Evolutionary conservation across 768 basidiomycete genomes (phyloP).

Genomic region (Suillus fuscotomentosus): DNA sequence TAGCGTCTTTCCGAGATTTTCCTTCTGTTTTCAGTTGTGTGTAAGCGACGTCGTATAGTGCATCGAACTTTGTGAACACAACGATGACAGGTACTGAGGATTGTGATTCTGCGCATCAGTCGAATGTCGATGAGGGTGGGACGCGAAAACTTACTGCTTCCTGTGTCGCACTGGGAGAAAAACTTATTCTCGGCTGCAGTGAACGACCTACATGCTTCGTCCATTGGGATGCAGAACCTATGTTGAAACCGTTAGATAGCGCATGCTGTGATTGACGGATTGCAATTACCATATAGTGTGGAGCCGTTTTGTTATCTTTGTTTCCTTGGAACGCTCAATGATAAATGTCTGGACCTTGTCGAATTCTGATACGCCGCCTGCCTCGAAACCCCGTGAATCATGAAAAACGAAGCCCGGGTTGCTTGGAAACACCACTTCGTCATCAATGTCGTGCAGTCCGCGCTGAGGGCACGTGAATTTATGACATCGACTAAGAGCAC

Average conservation of each 20-base stretch:
- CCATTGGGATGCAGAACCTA: conserved; percentile 40
- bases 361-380: not conserved
- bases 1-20: conserved; percentile 10
- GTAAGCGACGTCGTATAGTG: conserved; percentile 21
- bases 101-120: not conserved
- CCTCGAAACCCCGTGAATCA: not conserved
- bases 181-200: conserved; percentile 28
- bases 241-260: not conserved
- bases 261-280: not conserved
- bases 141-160: not conserved
- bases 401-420: not conserved
- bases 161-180: conserved; percentile 5
- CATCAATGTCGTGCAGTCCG: conserved; percentile 16
- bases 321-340: not conserved
- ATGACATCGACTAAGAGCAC: not conserved
- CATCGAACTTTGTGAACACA: conserved; percentile 40
- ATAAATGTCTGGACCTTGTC: not conserved
- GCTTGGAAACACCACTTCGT: not conserved
- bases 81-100: conserved; percentile 36
- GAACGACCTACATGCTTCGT: conserved; percentile 23
- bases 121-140: not conserved
- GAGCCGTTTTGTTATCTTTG: conserved; percentile 21
- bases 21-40: conserved; percentile 12
- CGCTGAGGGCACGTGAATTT: not conserved
- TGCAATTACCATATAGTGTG: conserved; percentile 39